Evolutionary conservation across 129 eudicot genomes (phyloP).

Genomic region (sunflower (Helianthus annuus)): HanXRQr2.0-SUNRISE NC_035445.2:38658781-38659280

Average conservation of each 20-base stretch:
- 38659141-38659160: too few relatives aligned
- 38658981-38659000: not conserved
- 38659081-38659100: too few relatives aligned
- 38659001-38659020: not conserved
- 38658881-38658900: not conserved
- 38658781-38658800: not conserved
- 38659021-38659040: not conserved
- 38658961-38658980: not conserved
- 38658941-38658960: not conserved
- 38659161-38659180: too few relatives aligned
- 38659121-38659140: too few relatives aligned
- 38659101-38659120: too few relatives aligned
- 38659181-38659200: too few relatives aligned
- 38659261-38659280: too few relatives aligned
- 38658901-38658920: not conserved
- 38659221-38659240: too few relatives aligned
- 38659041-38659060: too few relatives aligned
- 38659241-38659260: too few relatives aligned
- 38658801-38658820: not conserved
- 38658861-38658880: not conserved
- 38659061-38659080: too few relatives aligned
- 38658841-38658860: not conserved
- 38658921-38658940: not conserved
- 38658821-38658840: not conserved
- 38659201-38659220: too few relatives aligned